Evolutionary conservation across 768 basidiomycete species (phyloP).

Genomic region (Rhodotorula paludigena): DNA sequence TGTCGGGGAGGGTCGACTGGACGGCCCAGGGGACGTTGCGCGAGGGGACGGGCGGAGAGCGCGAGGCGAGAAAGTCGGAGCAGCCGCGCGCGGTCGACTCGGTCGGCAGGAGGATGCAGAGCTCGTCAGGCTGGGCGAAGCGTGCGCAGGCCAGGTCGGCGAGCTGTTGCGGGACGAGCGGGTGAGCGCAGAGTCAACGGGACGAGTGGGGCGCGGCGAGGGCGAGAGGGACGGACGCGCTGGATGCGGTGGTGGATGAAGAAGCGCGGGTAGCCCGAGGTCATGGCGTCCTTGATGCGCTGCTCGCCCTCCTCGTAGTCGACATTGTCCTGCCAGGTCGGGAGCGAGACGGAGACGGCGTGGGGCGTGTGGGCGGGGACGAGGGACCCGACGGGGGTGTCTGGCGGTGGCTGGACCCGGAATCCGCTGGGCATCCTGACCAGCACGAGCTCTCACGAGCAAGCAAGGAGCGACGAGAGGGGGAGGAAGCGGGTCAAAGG

Average conservation of each 20-base stretch:
- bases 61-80: conserved; percentile 62
- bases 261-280: conserved; percentile 88
- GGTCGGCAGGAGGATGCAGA: conserved; percentile 73
- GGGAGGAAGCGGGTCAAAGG: not conserved
- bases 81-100: conserved; percentile 68
- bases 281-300: conserved; percentile 71
- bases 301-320: conserved; percentile 86
- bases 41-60: conserved; percentile 56
- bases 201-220: not conserved
- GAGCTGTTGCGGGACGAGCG: conserved; percentile 55
- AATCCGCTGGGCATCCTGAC: conserved; percentile 9
- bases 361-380: conserved; percentile 55
- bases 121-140: conserved; percentile 67
- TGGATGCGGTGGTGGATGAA: conserved; percentile 81
- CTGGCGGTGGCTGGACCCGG: conserved; percentile 25
- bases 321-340: conserved; percentile 85
- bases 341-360: conserved; percentile 90
- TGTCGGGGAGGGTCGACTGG: conserved; percentile 43
- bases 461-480: not conserved
- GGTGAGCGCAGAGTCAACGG: conserved; percentile 2
- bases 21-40: conserved; percentile 69
- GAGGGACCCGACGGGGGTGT: conserved; percentile 31
- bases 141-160: conserved; percentile 69
- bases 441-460: too few relatives aligned
- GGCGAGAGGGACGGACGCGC: conserved; percentile 57